Evolutionary conservation across 306 rosid genomes (phyloP).

Genomic region (Trifolium repens): DNA sequence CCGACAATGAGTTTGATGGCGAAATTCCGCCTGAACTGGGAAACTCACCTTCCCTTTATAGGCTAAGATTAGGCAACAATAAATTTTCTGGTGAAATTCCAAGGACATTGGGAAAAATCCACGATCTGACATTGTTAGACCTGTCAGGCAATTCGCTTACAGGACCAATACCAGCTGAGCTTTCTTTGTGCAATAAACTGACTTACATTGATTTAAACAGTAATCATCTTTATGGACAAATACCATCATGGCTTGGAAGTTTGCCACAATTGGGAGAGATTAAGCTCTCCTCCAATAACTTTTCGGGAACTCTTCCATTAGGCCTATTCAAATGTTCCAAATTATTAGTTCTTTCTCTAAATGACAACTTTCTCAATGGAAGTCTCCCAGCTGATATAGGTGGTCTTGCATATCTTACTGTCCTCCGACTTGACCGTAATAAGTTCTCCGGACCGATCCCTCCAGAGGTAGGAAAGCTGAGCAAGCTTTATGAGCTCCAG

Average conservation of each 20-base stretch:
- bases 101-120: constrained; percentile 63
- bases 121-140: constrained; percentile 65
- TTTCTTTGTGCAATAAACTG: constrained; percentile 74
- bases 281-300: constrained; percentile 71
- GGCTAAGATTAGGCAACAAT: constrained; percentile 79
- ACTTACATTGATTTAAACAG: constrained; percentile 67
- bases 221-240: constrained; percentile 67
- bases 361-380: constrained; percentile 74
- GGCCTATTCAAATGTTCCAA: constrained; percentile 74
- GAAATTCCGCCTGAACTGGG: constrained; percentile 80
- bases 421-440: constrained; percentile 69
- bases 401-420: constrained; percentile 63
- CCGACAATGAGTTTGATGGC: constrained; percentile 63
- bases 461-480: constrained; percentile 61
- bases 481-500: constrained; percentile 74
- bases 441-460: constrained; percentile 73
- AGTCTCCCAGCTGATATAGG: constrained; percentile 72
- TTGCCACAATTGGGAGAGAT: constrained; percentile 79
- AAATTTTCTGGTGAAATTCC: constrained; percentile 82
- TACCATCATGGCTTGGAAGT: constrained; percentile 82
- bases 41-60: constrained; percentile 69
- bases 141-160: constrained; percentile 78
- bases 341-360: constrained; percentile 70
- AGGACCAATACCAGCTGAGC: constrained; percentile 78
- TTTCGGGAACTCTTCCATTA: constrained; percentile 69